Percentiles rank a stretch among this genome's conserved stretches.
These are phyloP conservation scores for Karstenula rhodostoma DNA, from an alignment of 2,329 filamentous ascomycete species.

Conservation along the genomic window DNA sequence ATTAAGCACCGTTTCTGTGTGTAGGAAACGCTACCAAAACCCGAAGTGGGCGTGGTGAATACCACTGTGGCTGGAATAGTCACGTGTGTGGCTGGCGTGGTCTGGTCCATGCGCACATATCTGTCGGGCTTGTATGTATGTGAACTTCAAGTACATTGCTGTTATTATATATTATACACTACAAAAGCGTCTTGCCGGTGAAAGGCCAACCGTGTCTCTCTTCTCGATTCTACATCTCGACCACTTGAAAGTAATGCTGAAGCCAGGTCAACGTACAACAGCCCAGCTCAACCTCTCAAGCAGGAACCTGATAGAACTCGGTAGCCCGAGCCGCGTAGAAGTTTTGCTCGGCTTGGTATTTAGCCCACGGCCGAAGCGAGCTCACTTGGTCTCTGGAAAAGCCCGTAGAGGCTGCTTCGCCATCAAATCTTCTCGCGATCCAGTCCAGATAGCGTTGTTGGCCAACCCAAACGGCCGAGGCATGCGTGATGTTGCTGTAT, in stretches of 20 bases:
- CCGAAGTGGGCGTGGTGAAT: too few relatives aligned
- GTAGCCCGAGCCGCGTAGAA: background rate
- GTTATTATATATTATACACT: background rate
- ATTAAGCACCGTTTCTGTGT: too few relatives aligned
- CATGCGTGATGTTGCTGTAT: constrained; percentile 38
- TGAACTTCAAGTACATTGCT: background rate
- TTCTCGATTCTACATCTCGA: background rate
- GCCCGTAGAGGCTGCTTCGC: background rate
- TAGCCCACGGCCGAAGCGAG: background rate
- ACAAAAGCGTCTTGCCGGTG: background rate
- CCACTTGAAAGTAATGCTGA: background rate
- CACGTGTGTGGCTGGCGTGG: too few relatives aligned
- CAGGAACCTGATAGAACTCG: background rate
- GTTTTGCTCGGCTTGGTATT: background rate
- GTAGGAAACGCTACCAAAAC: too few relatives aligned
- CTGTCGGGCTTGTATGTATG: too few relatives aligned
- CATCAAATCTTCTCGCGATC: constrained; percentile 34
- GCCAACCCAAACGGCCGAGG: constrained; percentile 36
- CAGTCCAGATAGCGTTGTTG: constrained; percentile 44
- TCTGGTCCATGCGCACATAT: too few relatives aligned
- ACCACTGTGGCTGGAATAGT: too few relatives aligned
- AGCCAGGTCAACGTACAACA: background rate
- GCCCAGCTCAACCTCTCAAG: background rate
- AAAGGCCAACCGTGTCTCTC: background rate
- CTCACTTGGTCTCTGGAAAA: background rate